Conservation (phyloP, 1,284 basidiomycete genomes). For the Ganoderma leucocontextum region DNA sequence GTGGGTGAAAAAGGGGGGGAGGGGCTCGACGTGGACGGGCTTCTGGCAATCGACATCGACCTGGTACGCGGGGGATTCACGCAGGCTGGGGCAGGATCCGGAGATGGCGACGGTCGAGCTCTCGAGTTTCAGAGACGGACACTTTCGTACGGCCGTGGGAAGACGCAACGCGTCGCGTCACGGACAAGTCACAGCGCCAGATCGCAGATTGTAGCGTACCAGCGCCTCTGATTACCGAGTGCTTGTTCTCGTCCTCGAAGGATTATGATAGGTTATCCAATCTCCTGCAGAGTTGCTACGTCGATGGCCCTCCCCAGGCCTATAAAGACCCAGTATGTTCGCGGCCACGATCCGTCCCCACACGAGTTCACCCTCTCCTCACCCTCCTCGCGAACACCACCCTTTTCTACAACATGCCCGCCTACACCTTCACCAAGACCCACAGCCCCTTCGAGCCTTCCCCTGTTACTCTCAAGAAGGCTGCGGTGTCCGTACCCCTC, state of each 20-base stretch:
- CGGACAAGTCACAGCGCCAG: constrained; percentile 23
- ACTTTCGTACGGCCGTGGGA: too few relatives aligned
- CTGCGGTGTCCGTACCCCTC: constrained; percentile 14
- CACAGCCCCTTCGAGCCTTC: constrained; percentile 28
- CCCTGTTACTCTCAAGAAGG: constrained; percentile 28
- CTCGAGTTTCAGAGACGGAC: too few relatives aligned
- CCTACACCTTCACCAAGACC: constrained; percentile 29
- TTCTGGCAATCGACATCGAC: too few relatives aligned
- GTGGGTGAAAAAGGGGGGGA: too few relatives aligned
- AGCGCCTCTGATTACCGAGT: constrained; percentile 19
- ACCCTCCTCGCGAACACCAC: background rate
- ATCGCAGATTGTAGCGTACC: constrained; percentile 27
- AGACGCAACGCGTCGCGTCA: too few relatives aligned
- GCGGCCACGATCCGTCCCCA: constrained; percentile 22
- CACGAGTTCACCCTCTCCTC: constrained; percentile 17
- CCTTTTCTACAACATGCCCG: constrained; percentile 25
- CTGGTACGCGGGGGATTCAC: too few relatives aligned
- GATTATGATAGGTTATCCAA: constrained; percentile 14
- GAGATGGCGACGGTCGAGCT: too few relatives aligned
- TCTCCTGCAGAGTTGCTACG: constrained; percentile 20
- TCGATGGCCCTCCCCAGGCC: constrained; percentile 16
- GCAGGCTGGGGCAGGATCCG: too few relatives aligned
- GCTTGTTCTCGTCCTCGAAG: constrained; percentile 23
- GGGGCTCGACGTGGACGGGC: too few relatives aligned
- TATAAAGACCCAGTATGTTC: constrained; percentile 31